Conservation (phyloP, 257 asterid species). For the Scutellaria galericulata region DNA sequence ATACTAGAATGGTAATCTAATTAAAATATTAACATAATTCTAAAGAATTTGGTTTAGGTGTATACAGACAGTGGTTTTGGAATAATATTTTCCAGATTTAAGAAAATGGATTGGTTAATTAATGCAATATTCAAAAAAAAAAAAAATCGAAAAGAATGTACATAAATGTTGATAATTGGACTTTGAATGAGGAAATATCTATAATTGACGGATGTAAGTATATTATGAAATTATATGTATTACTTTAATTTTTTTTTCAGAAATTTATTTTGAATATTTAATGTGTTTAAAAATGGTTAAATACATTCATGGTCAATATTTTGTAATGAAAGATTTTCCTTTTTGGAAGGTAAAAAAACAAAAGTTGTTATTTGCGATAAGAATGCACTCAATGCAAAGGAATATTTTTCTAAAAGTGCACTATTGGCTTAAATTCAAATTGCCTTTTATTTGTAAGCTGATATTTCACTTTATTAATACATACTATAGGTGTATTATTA, state of each 20-base stretch:
- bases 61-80: background rate
- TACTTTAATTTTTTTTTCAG: background rate
- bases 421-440: background rate
- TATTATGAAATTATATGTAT: background rate
- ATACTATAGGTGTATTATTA: too few species aligned
- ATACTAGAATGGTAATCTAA: too few species aligned
- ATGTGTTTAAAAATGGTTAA: too few species aligned
- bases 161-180: background rate
- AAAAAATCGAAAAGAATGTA: background rate
- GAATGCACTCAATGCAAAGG: slow-evolving; percentile 29
- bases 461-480: too few species aligned
- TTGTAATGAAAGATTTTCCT: background rate
- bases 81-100: background rate
- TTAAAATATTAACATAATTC: background rate
- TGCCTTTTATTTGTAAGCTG: too few species aligned
- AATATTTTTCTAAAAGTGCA: background rate
- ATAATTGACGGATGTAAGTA: background rate
- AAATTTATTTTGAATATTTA: too few species aligned
- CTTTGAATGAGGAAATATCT: background rate
- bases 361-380: slow-evolving; percentile 24
- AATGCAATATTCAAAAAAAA: slow-evolving; percentile 3
- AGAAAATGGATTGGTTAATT: background rate
- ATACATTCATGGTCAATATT: background rate
- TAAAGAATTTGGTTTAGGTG: background rate
- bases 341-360: slow-evolving; percentile 16